Conservation (phyloP, 2,329 filamentous ascomycete genomes). For the Penicillium crustosum region DNA sequence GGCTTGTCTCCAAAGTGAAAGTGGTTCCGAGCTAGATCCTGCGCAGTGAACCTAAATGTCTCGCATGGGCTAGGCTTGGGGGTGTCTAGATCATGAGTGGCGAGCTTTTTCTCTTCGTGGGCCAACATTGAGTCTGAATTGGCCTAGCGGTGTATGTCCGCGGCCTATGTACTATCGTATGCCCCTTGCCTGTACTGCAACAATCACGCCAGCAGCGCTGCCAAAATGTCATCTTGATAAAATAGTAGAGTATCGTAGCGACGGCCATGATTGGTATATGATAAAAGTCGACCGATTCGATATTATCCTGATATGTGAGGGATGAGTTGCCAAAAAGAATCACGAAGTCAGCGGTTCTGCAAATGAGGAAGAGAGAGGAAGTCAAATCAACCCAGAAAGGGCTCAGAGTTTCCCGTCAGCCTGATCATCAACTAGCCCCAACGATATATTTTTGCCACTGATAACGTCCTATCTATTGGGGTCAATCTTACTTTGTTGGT, state of each 20-base stretch:
- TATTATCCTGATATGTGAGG: background rate
- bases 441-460: background rate
- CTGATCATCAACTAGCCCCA: background rate
- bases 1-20: background rate
- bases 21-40: background rate
- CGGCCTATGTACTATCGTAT: background rate
- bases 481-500: background rate
- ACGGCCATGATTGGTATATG: background rate
- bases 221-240: background rate
- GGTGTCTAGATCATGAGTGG: background rate
- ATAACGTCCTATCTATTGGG: background rate
- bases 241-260: background rate
- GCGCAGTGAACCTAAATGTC: background rate
- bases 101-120: background rate
- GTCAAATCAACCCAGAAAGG: background rate
- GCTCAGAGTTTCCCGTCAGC: background rate
- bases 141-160: background rate
- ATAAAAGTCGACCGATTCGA: background rate
- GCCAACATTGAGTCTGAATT: background rate
- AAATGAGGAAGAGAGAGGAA: background rate
- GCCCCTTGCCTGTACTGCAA: background rate
- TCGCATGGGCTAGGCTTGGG: background rate
- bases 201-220: background rate
- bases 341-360: background rate
- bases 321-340: background rate